A percentile compares a stretch with the other conserved stretches of the same genome.
Conservation (phyloP, 2,329 filamentous ascomycete genomes). For the Fusarium tricinctum region DNA sequence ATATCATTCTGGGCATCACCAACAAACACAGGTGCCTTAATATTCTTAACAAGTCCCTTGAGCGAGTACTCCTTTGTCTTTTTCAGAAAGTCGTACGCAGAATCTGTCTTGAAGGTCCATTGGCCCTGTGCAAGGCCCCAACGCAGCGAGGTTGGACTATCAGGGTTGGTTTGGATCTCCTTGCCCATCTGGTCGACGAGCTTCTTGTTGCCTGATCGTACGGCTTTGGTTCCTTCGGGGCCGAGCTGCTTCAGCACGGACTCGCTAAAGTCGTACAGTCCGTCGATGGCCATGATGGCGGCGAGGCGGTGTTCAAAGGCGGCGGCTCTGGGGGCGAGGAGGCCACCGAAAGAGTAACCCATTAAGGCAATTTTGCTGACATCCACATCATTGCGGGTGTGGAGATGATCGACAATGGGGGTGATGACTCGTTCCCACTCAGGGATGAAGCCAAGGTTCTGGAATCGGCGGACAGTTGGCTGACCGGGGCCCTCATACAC, state of each 20-base stretch:
- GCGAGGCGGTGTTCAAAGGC: conserved; percentile 33
- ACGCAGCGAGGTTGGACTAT: background rate
- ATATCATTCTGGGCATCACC: conserved; percentile 29
- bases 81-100: conserved; percentile 1
- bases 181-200: background rate
- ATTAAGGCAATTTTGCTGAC: conserved; percentile 53
- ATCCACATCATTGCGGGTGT: conserved; percentile 51
- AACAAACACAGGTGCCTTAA: conserved; percentile 44
- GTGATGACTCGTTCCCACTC: conserved; percentile 34
- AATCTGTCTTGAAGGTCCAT: conserved; percentile 26
- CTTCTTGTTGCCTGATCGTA: conserved; percentile 3
- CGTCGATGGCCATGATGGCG: conserved; percentile 47
- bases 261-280: conserved; percentile 15
- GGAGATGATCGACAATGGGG: conserved; percentile 17
- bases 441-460: conserved; percentile 28
- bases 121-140: conserved; percentile 22
- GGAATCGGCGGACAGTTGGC: conserved; percentile 26
- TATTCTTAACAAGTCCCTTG: conserved; percentile 27
- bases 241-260: background rate
- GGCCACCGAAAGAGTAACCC: conserved; percentile 60
- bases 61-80: conserved; percentile 31
- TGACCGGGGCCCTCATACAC: conserved; percentile 52
- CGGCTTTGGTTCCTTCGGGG: background rate
- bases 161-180: background rate
- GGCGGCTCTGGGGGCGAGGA: conserved; percentile 56